These are phyloP conservation scores for Kwoniella bestiolae DNA, from an alignment of 768 basidiomycete species.

Conservation along the genomic window DNA sequence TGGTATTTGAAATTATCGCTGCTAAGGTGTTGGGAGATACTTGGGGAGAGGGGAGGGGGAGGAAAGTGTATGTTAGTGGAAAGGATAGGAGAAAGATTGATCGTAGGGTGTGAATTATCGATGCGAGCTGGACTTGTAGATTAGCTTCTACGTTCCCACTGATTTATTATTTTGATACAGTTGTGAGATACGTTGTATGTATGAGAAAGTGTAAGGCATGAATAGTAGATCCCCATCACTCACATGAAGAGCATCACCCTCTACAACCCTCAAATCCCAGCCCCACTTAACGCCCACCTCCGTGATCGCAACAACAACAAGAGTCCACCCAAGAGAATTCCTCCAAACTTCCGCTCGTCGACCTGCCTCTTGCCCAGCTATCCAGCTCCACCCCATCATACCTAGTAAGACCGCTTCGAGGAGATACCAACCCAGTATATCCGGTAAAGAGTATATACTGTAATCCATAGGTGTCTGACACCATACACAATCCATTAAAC, in stretches of 20 bases:
- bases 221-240: constrained; percentile 10
- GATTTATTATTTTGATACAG: neutral
- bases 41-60: constrained; percentile 16
- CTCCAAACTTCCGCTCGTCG: constrained; percentile 31
- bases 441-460: constrained; percentile 26
- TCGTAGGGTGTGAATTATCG: constrained; percentile 40
- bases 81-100: constrained; percentile 29
- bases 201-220: neutral
- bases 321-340: constrained; percentile 24
- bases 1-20: constrained; percentile 30
- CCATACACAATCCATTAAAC: constrained; percentile 38
- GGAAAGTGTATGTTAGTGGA: constrained; percentile 34
- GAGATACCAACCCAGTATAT: constrained; percentile 32
- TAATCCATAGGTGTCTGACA: constrained; percentile 32
- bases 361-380: neutral
- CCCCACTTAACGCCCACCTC: constrained; percentile 37
- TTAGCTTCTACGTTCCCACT: neutral
- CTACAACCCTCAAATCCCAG: constrained; percentile 34
- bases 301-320: constrained; percentile 14
- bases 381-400: constrained; percentile 16
- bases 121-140: constrained; percentile 25
- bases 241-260: constrained; percentile 45
- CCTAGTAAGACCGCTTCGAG: constrained; percentile 28
- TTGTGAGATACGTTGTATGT: no score
- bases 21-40: constrained; percentile 11